Evolutionary conservation across 176 grass and related monocot genomes (phyloP), one percentile per base, ranked within the genome.

Genomic region (Pharus latifolius): DNA sequence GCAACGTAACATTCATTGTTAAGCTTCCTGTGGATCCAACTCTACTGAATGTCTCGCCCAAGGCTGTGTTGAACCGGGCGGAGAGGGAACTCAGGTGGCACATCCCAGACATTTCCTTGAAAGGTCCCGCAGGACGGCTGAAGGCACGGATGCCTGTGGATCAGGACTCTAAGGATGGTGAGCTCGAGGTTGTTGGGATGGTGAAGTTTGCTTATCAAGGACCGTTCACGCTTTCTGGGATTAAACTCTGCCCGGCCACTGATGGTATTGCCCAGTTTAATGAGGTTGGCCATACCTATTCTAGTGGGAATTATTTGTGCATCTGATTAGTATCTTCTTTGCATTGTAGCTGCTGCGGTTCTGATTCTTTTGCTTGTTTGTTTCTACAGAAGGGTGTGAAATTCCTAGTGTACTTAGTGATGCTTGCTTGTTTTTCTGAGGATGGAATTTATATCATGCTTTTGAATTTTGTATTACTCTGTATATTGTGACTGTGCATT

Each of bases 101-200:
- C 35, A 81, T 94, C 24, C 70, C 90, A 57, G 90, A 91, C 48
- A 82, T 99, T 63, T 84, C 95, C 52, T 53, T 90, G 43, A 94
- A 91, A 57, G 95, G 90, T 48, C 80, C 77, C 49, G 78, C 87
- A 19, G 84, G 87, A 12, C 57, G 60, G 63, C 67, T 99, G 48
- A 82, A 76, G 60, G 95, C 95, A 9, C 78, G 87, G 18, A 99
- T 99, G 95, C 95, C 95, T 54, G 95, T 94, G 23, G 95, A 99
- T 42, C 81, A 91, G 38, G 90, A 99, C 25, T 94, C 90, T n/a
- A 86, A 81, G 60, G 89, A 91, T 66, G 89, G 83, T 57, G 94
- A 98, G 59, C 77, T 92, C 26, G 83, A 98, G 65, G 94, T 98
- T 47, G 58, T 84, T 30, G 95, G 87, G 41, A 88, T 91, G 81